A percentile compares a stretch with the other conserved stretches of the same genome.
Conservation (phyloP, 768 basidiomycete species). For the Termitomyces sp. region DNA sequence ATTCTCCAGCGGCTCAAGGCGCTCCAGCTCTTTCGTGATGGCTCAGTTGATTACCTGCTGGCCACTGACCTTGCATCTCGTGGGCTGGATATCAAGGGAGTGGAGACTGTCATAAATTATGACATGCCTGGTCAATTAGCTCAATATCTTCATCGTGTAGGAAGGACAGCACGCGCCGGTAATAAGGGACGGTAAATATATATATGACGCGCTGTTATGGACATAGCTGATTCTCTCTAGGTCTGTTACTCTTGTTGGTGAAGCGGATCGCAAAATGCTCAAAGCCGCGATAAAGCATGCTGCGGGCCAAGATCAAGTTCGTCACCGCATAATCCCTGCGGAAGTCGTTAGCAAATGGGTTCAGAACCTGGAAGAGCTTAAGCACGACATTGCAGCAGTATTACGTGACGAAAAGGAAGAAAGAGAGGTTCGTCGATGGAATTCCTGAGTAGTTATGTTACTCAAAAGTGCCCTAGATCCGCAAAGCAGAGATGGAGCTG, state of each 20-base stretch:
- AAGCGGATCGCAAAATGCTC: conserved; percentile 93
- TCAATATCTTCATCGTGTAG: conserved; percentile 95
- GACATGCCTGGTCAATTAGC: conserved; percentile 94
- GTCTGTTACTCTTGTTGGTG: conserved; percentile 93
- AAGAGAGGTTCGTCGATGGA: conserved; percentile 56
- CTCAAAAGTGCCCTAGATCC: conserved; percentile 44
- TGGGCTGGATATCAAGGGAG: conserved; percentile 95
- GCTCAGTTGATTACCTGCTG: conserved; percentile 86
- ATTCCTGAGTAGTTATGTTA: conserved; percentile 2
- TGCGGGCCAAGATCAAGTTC: conserved; percentile 69
- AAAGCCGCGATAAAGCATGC: conserved; percentile 94
- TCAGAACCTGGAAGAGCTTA: conserved; percentile 63
- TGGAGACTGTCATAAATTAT: conserved; percentile 97
- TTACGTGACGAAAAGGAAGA: conserved; percentile 93
- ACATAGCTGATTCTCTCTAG: conserved; percentile 30
- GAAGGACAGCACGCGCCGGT: conserved; percentile 95
- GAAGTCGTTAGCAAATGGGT: conserved; percentile 72
- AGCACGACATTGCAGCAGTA: conserved; percentile 73
- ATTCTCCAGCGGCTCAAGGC: conserved; percentile 71
- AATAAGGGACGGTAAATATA: conserved; percentile 76
- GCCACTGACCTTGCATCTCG: conserved; percentile 95
- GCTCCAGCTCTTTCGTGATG: conserved; percentile 83
- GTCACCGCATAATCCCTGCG: conserved; percentile 81
- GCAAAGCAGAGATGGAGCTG: conserved; percentile 93
- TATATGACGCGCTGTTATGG: conserved; percentile 1